Conservation (phyloP, 2,329 filamentous ascomycete genomes). For the Trichoderma sp. region DNA sequence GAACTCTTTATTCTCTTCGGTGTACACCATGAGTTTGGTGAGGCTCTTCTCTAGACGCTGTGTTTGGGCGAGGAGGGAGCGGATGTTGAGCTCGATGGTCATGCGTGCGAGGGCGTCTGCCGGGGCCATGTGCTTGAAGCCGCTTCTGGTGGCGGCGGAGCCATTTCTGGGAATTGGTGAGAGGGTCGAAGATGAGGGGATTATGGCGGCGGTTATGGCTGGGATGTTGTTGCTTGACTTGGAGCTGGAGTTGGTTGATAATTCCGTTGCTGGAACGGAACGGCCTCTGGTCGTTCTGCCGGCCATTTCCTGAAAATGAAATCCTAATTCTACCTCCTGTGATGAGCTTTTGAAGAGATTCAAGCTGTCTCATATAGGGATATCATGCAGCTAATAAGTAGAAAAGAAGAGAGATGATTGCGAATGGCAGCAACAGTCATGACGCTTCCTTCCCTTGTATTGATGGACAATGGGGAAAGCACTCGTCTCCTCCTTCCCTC, state of each 20-base stretch:
- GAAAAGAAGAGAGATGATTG: neutral
- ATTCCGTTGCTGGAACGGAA: constrained; percentile 9
- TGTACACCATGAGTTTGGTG: constrained; percentile 26
- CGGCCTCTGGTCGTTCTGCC: constrained; percentile 15
- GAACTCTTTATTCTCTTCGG: constrained; percentile 30
- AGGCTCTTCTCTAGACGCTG: constrained; percentile 33
- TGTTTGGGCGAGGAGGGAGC: constrained; percentile 28
- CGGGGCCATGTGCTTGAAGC: constrained; percentile 23
- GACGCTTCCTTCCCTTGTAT: neutral
- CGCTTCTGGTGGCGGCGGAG: neutral
- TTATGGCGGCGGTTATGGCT: neutral
- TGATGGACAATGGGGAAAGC: neutral
- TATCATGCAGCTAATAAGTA: neutral
- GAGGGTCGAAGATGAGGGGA: neutral
- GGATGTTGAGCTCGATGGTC: constrained; percentile 38
- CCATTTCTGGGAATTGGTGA: neutral
- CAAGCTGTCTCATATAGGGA: neutral
- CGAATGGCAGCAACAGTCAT: neutral
- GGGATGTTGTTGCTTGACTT: neutral
- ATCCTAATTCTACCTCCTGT: too few species aligned
- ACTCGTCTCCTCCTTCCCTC: neutral
- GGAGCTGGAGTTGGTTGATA: neutral
- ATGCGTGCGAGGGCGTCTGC: constrained; percentile 37
- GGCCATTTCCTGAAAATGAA: neutral
- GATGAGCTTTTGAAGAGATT: neutral